Conservation (phyloP, 805 yeast genomes). For the Lipomyces chichibuensis region DNA sequence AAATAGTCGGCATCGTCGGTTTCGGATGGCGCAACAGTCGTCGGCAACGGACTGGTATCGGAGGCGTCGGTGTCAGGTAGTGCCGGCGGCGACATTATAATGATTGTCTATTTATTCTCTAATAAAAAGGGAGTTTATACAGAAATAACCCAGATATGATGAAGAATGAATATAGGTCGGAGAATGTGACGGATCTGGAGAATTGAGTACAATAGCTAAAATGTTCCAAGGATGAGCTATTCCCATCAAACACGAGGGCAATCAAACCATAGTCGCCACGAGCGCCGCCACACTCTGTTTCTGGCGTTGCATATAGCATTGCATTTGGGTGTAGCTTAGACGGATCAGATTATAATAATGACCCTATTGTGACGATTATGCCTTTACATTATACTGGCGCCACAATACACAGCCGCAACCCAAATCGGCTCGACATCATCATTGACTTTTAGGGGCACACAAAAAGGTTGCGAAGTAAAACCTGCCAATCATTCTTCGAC, state of each 20-base stretch:
- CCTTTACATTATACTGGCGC: neutral
- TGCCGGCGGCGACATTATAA: slow-evolving; percentile 13
- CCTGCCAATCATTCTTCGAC: neutral
- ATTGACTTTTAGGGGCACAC: neutral
- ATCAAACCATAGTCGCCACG: neutral
- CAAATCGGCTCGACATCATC: neutral
- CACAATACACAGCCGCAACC: neutral
- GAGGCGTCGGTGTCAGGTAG: slow-evolving; percentile 24
- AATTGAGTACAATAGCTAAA: neutral
- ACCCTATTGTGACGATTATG: neutral
- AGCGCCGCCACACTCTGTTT: neutral
- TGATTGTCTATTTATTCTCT: neutral
- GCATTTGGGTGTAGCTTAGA: neutral
- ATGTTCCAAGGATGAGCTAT: neutral
- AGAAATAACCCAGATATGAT: neutral
- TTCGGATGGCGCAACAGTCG: slow-evolving; percentile 20
- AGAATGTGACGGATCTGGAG: neutral
- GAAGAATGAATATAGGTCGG: neutral
- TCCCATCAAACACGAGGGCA: neutral
- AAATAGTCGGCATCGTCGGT: slow-evolving; percentile 20
- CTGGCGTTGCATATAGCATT: neutral
- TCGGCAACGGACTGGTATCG: neutral
- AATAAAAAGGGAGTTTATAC: neutral
- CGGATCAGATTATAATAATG: neutral
- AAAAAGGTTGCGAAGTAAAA: neutral